A percentile compares a stretch with the other conserved stretches of the same genome.
Evolutionary conservation across 768 basidiomycete genomes (phyloP).

Genomic region (Serendipita sp.): DNA sequence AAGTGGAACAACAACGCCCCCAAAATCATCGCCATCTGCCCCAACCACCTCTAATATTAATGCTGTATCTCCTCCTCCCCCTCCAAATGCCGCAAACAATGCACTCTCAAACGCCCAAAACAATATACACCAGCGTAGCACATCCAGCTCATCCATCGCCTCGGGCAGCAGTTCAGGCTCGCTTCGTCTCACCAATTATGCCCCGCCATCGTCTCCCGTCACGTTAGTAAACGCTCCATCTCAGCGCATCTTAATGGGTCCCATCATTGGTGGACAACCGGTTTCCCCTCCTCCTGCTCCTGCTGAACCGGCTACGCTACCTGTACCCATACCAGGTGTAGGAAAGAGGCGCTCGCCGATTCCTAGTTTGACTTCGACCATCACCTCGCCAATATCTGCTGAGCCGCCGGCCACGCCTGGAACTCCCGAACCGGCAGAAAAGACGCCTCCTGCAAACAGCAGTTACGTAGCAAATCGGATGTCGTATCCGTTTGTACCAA

Average conservation of each 20-base stretch:
- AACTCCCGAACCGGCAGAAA: not conserved
- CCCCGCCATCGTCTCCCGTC: not conserved
- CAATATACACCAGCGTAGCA: not conserved
- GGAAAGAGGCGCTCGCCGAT: not conserved
- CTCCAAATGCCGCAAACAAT: not conserved
- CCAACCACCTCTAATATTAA: not conserved
- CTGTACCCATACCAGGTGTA: not conserved
- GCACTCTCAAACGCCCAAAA: not conserved
- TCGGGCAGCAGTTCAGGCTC: not conserved
- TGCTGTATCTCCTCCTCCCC: not conserved
- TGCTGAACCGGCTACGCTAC: not conserved
- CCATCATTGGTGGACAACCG: slow-evolving; percentile 3
- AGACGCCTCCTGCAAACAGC: not conserved
- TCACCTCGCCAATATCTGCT: not conserved
- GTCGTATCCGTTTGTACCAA: slow-evolving; percentile 1
- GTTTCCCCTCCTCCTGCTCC: not conserved
- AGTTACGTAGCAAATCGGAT: not conserved
- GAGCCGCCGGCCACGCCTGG: not conserved
- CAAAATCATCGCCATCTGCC: not conserved
- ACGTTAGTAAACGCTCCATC: not conserved
- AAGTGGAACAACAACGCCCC: not conserved
- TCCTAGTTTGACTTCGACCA: not conserved
- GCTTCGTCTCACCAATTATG: not conserved
- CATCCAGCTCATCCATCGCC: not conserved
- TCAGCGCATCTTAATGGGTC: not conserved